A percentile compares a stretch with the other conserved stretches of the same genome.
phyloP scores from a whole-genome alignment of 768 basidiomycete species.

The Nidularia pulvinata region DNA sequence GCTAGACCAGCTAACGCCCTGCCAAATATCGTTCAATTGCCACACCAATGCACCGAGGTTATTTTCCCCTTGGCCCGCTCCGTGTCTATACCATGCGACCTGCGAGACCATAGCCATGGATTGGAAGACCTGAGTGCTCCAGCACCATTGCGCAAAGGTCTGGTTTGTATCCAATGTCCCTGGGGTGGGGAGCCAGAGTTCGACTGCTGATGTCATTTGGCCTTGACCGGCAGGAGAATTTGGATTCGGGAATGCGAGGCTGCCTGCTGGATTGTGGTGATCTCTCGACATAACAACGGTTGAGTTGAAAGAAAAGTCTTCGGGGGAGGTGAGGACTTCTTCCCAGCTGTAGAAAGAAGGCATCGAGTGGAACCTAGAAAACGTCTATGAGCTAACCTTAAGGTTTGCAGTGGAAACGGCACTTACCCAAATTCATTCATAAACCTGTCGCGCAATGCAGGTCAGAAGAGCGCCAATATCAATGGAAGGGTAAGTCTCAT shows the following conservation, averaged over 20 bases:
- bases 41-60: slow-evolving; percentile 59
- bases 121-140: slow-evolving; percentile 62
- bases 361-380: slow-evolving; percentile 55
- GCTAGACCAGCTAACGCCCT: slow-evolving; percentile 53
- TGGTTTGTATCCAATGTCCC: slow-evolving; percentile 45
- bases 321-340: slow-evolving; percentile 46
- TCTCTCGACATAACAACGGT: slow-evolving; percentile 55
- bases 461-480: neutral
- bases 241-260: slow-evolving; percentile 53
- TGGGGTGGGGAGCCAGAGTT: slow-evolving; percentile 56
- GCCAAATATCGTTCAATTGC: slow-evolving; percentile 65
- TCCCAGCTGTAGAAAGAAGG: slow-evolving; percentile 64
- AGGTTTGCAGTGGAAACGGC: neutral
- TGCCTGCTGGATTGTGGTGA: slow-evolving; percentile 54
- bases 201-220: slow-evolving; percentile 50
- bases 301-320: slow-evolving; percentile 58
- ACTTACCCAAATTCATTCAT: slow-evolving; percentile 59
- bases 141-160: slow-evolving; percentile 66
- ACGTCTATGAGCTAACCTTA: neutral
- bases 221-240: slow-evolving; percentile 51
- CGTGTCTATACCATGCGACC: slow-evolving; percentile 57
- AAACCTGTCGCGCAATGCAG: slow-evolving; percentile 27
- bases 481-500: slow-evolving; percentile 2
- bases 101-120: slow-evolving; percentile 59
- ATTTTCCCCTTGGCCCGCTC: slow-evolving; percentile 57